Evolutionary conservation across 2,329 filamentous ascomycete species (phyloP).

Genomic region (Dactylonectria estremocensis): DNA sequence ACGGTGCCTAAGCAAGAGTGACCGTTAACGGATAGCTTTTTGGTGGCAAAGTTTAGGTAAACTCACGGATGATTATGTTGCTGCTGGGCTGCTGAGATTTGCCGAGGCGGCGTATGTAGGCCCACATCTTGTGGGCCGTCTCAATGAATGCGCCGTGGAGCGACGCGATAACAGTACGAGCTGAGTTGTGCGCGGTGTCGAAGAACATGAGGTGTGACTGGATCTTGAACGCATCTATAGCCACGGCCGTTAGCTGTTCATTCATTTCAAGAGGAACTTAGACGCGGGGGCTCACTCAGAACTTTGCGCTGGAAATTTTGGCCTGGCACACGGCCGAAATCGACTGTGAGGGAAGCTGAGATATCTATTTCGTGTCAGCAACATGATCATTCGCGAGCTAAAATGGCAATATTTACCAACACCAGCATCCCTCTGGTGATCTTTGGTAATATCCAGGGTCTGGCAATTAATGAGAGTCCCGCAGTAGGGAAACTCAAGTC

Average conservation of each 20-base stretch:
- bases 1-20: conserved; percentile 69
- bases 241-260: not conserved
- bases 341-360: conserved; percentile 83
- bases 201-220: conserved; percentile 89
- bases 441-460: conserved; percentile 82
- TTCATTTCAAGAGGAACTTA: not conserved
- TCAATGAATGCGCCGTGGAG: conserved; percentile 82
- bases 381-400: not conserved
- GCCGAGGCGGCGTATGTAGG: conserved; percentile 73
- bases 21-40: conserved; percentile 12
- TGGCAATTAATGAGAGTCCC: conserved; percentile 82
- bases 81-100: conserved; percentile 68
- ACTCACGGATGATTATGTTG: conserved; percentile 75
- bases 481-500: conserved; percentile 85
- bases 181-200: conserved; percentile 83
- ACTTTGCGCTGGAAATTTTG: conserved; percentile 86
- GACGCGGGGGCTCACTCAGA: conserved; percentile 67
- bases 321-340: conserved; percentile 80
- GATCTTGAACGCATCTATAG: conserved; percentile 79
- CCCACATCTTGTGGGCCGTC: conserved; percentile 82
- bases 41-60: not conserved
- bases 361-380: conserved; percentile 54
- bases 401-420: conserved; percentile 59
- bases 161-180: conserved; percentile 79
- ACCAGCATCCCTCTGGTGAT: conserved; percentile 68